Conservation (phyloP, 495 filamentous ascomycete species). For the Hypoxylon intermedium region DNA sequence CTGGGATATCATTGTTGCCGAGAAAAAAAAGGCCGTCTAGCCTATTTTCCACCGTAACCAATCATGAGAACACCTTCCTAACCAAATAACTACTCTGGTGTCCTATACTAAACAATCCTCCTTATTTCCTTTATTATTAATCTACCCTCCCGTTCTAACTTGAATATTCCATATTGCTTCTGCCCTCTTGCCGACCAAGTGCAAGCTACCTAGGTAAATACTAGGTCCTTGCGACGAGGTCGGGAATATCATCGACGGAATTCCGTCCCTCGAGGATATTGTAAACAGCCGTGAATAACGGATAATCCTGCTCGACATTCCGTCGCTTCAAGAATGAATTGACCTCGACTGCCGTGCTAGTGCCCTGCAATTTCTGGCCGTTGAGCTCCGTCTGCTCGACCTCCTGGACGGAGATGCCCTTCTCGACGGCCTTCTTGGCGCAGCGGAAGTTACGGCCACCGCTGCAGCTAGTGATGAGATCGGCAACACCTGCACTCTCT, state of each 20-base stretch:
- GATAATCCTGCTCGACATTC: constrained; percentile 81
- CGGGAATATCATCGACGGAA: constrained; percentile 67
- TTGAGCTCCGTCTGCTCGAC: constrained; percentile 90
- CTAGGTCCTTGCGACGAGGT: constrained; percentile 57
- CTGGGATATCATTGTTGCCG: constrained; percentile 27
- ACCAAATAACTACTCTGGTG: constrained; percentile 8
- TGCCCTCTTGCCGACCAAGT: no score
- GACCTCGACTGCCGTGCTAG: constrained; percentile 88
- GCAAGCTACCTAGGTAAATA: not conserved
- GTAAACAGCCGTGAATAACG: constrained; percentile 87
- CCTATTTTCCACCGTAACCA: constrained; percentile 22
- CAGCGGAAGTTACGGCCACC: constrained; percentile 93
- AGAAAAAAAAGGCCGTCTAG: constrained; percentile 12
- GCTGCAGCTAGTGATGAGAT: constrained; percentile 92
- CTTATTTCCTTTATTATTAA: no score
- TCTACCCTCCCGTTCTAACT: not conserved
- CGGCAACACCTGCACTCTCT: constrained; percentile 94
- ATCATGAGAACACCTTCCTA: not conserved
- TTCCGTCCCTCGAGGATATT: constrained; percentile 65
- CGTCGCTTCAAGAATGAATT: constrained; percentile 82
- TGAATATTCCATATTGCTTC: not conserved
- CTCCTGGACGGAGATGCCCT: constrained; percentile 79
- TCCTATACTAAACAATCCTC: not conserved
- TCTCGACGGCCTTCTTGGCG: constrained; percentile 85
- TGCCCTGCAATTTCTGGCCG: constrained; percentile 96